Percentiles rank a stretch among this genome's conserved stretches.
Conservation (phyloP, 192 early-diverging fungal species). For the Rhizoclosmatium globosum region DNA sequence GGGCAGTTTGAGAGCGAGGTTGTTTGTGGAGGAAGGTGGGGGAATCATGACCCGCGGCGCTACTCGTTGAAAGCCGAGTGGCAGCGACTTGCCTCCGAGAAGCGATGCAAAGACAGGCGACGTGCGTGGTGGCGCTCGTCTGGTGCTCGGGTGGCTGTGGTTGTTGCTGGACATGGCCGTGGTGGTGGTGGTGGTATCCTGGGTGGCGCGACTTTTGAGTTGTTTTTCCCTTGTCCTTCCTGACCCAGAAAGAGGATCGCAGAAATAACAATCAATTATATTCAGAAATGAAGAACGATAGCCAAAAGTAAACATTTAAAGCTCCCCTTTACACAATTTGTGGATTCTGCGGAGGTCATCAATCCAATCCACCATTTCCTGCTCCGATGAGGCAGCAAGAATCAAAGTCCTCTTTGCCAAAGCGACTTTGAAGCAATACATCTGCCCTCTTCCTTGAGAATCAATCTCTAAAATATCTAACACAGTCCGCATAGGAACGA, state of each 20-base stretch:
- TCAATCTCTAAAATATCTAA: conserved; percentile 59
- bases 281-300: too few relatives aligned
- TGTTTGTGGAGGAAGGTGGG: too few relatives aligned
- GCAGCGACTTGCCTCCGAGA: too few relatives aligned
- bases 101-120: neutral
- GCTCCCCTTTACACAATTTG: conserved; percentile 3
- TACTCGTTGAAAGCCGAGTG: too few relatives aligned
- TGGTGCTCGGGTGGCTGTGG: neutral
- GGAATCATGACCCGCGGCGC: too few relatives aligned
- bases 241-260: too few relatives aligned
- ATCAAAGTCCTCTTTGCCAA: conserved; percentile 52
- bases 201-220: neutral
- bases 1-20: too few relatives aligned
- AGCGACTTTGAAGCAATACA: conserved; percentile 56
- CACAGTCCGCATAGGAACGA: conserved; percentile 50
- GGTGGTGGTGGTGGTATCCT: neutral
- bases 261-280: too few relatives aligned
- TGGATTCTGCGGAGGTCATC: conserved; percentile 40
- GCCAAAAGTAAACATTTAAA: neutral
- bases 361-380: conserved; percentile 49
- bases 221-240: too few relatives aligned
- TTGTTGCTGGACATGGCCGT: neutral
- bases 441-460: conserved; percentile 41
- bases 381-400: conserved; percentile 35
- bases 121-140: neutral